These are phyloP conservation scores for Xylaria sp. DNA, from an alignment of 2,329 filamentous ascomycete genomes.

Conservation along the genomic window DNA sequence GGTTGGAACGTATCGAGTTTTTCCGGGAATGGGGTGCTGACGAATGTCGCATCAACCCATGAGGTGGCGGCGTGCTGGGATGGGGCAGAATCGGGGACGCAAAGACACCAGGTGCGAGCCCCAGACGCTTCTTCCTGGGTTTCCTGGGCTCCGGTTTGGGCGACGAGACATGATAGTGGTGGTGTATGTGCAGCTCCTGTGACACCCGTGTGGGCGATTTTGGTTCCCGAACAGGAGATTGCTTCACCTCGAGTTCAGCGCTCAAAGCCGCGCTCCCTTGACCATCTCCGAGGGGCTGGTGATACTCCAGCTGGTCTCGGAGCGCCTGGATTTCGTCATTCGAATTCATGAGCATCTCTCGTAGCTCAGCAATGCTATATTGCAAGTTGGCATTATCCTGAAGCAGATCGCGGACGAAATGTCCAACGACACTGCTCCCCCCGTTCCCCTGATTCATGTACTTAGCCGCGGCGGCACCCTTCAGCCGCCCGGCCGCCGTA, in stretches of 20 bases:
- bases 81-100: constrained; percentile 62
- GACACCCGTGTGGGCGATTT: constrained; percentile 59
- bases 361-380: constrained; percentile 87
- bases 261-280: constrained; percentile 66
- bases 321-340: constrained; percentile 93
- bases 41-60: constrained; percentile 54
- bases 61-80: constrained; percentile 58
- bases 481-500: constrained; percentile 81
- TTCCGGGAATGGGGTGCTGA: constrained; percentile 57
- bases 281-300: constrained; percentile 72
- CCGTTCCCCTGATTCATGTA: constrained; percentile 69
- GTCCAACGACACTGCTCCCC: constrained; percentile 81
- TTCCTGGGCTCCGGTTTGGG: constrained; percentile 71
- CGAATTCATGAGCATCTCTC: constrained; percentile 89
- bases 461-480: constrained; percentile 80
- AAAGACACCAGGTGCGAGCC: constrained; percentile 70
- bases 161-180: constrained; percentile 82
- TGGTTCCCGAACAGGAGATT: constrained; percentile 47
- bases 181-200: constrained; percentile 89
- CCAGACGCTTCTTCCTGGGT: constrained; percentile 77
- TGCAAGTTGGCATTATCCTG: constrained; percentile 96
- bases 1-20: constrained; percentile 63
- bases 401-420: constrained; percentile 94
- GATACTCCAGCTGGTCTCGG: constrained; percentile 81
- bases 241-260: constrained; percentile 73